Base-by-base conservation (phyloP, 495 filamentous ascomycete species). In the Saxophila tyrrhenica region DNA sequence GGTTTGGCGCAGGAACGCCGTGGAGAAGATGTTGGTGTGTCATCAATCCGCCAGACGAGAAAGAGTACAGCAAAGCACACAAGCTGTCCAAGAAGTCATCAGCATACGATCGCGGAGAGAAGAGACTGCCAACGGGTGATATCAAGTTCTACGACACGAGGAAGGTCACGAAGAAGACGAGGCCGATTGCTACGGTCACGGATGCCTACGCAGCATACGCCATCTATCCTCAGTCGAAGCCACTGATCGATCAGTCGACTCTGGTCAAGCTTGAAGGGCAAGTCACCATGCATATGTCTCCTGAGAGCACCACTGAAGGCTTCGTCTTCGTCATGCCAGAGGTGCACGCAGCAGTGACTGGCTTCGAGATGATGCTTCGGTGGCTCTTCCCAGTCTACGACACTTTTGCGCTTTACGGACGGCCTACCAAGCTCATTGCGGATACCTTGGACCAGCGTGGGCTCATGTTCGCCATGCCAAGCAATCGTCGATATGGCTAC, bases 261-360 rank as follows among this genome's bases (percentile, higher is more conserved):
- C 72, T 99, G 58, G 75, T 99, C 49, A 99, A 99, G 67, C 75
- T 99, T 21, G 92, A 99, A 69, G 92, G 92, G 2, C 80, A 78
- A 46, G 87, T 97, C 50, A 92, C 83, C 1, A 85, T 95, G 25
- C 87, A 95, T 67, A 80, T 82, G 0, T 76, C 78, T 10, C 80
- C 82, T 3, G 77, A 86, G 29, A 78, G 84, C 3, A 79, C 80
- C 8, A 83, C 80, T 8, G 94, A 97, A 64, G 92, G 94, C 1
- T 94, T 94, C 62, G 87, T 99, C 2, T 99, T 97, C 64, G 83
- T 96, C 58, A 95, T 97, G 94, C 94, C 92, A 1, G 92, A 99
- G 67, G 78, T 81, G 2, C 91, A 88, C 66, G 83, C 90, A 25
- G 89, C 87, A 1, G 86, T 99, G 13, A 83, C 82, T 52, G 94